Percentiles rank a stretch among this genome's conserved stretches.
Conservation (phyloP, 108 stramenopile genomes). For the Schizochytrium sp. region DNA sequence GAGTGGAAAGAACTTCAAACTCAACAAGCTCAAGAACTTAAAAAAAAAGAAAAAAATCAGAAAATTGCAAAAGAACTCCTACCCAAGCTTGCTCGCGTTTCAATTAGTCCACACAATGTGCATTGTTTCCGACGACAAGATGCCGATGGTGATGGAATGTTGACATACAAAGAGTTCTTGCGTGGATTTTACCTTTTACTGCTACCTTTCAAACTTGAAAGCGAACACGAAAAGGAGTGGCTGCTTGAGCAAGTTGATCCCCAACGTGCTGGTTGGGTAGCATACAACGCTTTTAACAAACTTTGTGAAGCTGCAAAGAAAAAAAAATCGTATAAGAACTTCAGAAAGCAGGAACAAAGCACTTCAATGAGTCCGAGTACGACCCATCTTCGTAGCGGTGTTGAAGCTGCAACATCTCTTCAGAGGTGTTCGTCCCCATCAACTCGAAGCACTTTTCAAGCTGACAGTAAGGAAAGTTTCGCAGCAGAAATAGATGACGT, state of each 20-base stretch:
- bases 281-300: conserved; percentile 42
- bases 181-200: not conserved
- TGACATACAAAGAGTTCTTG: not conserved
- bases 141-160: conserved; percentile 18
- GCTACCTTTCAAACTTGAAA: not conserved
- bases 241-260: conserved; percentile 13
- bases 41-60: not conserved
- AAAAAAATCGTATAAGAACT: not conserved
- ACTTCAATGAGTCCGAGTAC: not conserved
- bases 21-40: not conserved
- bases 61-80: not conserved
- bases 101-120: not conserved
- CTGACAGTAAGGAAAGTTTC: not conserved
- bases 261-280: not conserved
- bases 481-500: not conserved
- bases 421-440: too few species aligned
- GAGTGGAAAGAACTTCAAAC: conserved; percentile 34
- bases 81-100: not conserved
- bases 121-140: conserved; percentile 45
- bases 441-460: too few species aligned
- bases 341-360: not conserved
- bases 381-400: not conserved
- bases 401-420: too few species aligned
- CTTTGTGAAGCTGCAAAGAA: conserved; percentile 9
- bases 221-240: not conserved